Conservation (phyloP, 2,329 filamentous ascomycete genomes). For the Colletotrichum noveboracense region DNA sequence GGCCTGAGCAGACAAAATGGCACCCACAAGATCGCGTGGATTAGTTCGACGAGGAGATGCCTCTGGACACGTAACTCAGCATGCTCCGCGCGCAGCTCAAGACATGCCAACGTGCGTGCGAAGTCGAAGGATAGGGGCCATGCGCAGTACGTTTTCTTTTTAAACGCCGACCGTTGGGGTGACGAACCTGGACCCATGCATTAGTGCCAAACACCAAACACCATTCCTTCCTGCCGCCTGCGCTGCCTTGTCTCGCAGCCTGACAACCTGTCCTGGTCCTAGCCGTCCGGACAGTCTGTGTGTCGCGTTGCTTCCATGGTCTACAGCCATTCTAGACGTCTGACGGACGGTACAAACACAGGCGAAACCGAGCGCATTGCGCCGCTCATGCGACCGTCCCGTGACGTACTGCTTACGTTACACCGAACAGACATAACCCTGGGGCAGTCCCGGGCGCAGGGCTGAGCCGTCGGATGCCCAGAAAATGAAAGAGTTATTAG, state of each 20-base stretch:
- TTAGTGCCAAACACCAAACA: neutral
- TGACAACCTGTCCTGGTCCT: neutral
- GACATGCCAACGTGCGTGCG: neutral
- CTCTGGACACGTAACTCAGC: neutral
- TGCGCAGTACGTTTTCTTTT: neutral
- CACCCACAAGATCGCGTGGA: neutral
- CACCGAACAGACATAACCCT: neutral
- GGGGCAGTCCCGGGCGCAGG: neutral
- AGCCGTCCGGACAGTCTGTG: neutral
- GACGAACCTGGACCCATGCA: slow-evolving; percentile 3
- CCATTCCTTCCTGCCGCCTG: neutral
- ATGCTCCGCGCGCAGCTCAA: neutral
- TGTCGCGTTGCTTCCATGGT: neutral
- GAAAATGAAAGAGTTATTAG: neutral
- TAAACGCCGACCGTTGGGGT: neutral
- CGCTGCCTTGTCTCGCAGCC: neutral
- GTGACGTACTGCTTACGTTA: neutral
- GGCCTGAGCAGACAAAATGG: neutral
- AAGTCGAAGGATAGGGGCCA: neutral
- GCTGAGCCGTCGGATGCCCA: neutral
- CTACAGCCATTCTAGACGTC: neutral
- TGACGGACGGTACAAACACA: slow-evolving; percentile 28
- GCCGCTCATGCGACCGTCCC: neutral
- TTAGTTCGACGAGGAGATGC: neutral
- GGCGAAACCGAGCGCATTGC: slow-evolving; percentile 11